Conservation (phyloP, 768 basidiomycete species). For the Lyophyllum shimeji region DNA sequence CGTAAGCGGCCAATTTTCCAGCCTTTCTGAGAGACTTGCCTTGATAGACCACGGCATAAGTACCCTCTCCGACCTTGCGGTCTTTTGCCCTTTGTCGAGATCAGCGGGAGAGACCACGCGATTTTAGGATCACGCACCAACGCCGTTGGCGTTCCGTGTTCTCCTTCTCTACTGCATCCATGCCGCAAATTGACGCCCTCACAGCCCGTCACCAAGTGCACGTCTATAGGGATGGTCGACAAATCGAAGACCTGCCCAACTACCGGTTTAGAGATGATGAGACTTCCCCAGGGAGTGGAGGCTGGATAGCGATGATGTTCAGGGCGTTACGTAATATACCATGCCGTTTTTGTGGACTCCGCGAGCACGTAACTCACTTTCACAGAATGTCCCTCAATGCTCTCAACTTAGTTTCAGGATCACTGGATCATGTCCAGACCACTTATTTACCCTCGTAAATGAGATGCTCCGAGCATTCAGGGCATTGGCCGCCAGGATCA, state of each 20-base stretch:
- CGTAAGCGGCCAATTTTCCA: neutral
- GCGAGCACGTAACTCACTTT: neutral
- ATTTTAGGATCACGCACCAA: constrained; percentile 43
- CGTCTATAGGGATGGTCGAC: neutral
- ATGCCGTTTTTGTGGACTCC: neutral
- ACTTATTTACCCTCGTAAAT: too few species aligned
- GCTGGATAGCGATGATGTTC: neutral
- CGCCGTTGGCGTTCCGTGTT: constrained; percentile 70
- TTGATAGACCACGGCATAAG: constrained; percentile 95
- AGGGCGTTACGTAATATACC: neutral
- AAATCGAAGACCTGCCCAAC: neutral
- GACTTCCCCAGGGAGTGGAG: too few species aligned
- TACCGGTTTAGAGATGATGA: neutral
- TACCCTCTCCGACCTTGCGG: constrained; percentile 85
- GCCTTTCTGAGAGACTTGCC: constrained; percentile 42
- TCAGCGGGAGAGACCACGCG: neutral
- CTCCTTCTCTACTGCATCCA: constrained; percentile 84
- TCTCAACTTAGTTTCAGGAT: too few species aligned
- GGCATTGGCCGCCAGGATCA: too few species aligned
- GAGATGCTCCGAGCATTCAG: too few species aligned
- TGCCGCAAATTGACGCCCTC: constrained; percentile 22
- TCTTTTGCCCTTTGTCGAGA: constrained; percentile 64
- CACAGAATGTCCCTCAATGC: too few species aligned
- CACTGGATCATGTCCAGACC: too few species aligned
- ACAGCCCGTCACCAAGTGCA: neutral